phyloP scores from a whole-genome alignment of 2,329 filamentous ascomycete genomes.

The Aspergillus brunneoviolaceus region DNA sequence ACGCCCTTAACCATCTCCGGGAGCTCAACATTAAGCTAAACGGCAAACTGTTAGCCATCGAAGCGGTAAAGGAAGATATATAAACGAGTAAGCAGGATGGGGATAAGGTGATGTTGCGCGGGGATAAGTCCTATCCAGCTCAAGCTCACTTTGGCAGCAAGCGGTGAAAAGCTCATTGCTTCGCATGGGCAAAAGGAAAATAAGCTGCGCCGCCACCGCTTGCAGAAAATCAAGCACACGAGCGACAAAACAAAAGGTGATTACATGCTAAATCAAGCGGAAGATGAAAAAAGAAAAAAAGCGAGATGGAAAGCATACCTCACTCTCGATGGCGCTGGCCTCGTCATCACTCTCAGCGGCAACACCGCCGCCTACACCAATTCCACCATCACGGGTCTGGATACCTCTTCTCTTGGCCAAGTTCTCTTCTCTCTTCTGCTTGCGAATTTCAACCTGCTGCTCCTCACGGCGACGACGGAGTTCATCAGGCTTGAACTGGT shows the following conservation, averaged over 20 bases:
- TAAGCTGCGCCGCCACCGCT: slow-evolving; percentile 11
- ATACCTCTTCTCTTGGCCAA: slow-evolving; percentile 97
- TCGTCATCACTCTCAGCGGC: slow-evolving; percentile 98
- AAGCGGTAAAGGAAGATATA: background rate
- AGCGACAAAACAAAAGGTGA: background rate
- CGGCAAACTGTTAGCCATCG: slow-evolving; percentile 23
- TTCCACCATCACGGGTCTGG: slow-evolving; percentile 67
- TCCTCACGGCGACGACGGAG: slow-evolving; percentile 97
- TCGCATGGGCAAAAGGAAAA: slow-evolving; percentile 26
- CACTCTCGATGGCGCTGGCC: slow-evolving; percentile 86
- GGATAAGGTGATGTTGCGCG: slow-evolving; percentile 2
- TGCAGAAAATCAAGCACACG: background rate
- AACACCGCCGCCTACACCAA: slow-evolving; percentile 60
- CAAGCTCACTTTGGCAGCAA: background rate
- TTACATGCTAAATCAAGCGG: slow-evolving; percentile 5
- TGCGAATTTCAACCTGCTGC: slow-evolving; percentile 98
- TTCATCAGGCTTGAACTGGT: slow-evolving; percentile 98
- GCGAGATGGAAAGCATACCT: slow-evolving; percentile 63
- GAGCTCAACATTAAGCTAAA: slow-evolving; percentile 91
- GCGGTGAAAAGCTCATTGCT: slow-evolving; percentile 37
- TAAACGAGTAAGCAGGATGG: background rate
- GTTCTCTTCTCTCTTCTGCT: slow-evolving; percentile 98
- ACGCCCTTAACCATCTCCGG: slow-evolving; percentile 97
- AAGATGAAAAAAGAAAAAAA: slow-evolving; percentile 26
- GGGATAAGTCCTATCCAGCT: background rate